Evolutionary conservation across 2,329 filamentous ascomycete species (phyloP).

Genomic region (Lojkania enalia): DNA sequence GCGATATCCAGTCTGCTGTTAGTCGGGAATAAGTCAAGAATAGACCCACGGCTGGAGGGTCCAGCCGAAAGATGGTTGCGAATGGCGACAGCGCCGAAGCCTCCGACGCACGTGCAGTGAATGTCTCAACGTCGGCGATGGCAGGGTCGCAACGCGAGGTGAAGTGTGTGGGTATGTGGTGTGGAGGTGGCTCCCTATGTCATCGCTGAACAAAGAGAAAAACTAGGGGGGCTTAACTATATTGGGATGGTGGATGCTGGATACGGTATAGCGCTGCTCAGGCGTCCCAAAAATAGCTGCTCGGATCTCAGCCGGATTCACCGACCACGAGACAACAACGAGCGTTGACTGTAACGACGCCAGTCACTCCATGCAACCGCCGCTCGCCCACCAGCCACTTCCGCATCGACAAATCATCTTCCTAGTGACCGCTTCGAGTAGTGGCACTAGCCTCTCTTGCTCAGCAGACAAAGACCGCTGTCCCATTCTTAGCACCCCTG

Average conservation of each 20-base stretch:
- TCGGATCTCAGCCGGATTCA: constrained; percentile 3
- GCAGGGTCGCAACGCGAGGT: constrained; percentile 16
- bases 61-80: constrained; percentile 2
- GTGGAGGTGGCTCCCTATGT: constrained; percentile 13
- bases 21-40: too few relatives aligned
- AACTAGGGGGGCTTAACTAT: constrained; percentile 5
- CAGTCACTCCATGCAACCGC: constrained; percentile 6
- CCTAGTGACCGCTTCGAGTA: background rate
- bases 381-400: constrained; percentile 8
- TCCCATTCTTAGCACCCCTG: constrained; percentile 10
- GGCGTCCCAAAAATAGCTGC: constrained; percentile 14
- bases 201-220: constrained; percentile 2
- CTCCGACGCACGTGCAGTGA: constrained; percentile 16
- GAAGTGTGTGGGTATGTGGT: constrained; percentile 7
- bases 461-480: background rate
- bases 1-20: too few relatives aligned
- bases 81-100: constrained; percentile 10
- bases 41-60: constrained; percentile 11
- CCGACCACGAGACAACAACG: constrained; percentile 1
- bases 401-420: constrained; percentile 5
- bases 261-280: constrained; percentile 14
- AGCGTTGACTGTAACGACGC: background rate
- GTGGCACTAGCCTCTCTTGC: background rate
- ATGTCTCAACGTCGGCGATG: constrained; percentile 17
- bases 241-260: too few relatives aligned